A percentile compares a stretch with the other conserved stretches of the same genome.
These are phyloP conservation scores for Cutaneotrichosporon sp. DNA, from an alignment of 1,284 basidiomycete species.

Conservation along the genomic window DNA sequence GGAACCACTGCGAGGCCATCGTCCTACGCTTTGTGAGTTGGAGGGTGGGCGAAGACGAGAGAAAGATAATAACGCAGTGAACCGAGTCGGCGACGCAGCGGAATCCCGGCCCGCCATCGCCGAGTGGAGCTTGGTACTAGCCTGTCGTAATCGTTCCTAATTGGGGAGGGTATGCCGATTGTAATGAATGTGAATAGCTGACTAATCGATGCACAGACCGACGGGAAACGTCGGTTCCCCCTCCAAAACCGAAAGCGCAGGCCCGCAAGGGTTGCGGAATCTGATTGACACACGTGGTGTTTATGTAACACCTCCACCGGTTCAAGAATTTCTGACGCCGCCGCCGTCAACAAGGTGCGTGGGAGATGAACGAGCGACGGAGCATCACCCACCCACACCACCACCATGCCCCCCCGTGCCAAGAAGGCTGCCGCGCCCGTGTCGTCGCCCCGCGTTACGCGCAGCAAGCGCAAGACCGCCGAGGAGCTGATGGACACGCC, in stretches of 20 bases:
- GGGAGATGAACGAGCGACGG: conserved; percentile 11
- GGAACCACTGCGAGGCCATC: conserved; percentile 24
- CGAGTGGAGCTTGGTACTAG: not conserved
- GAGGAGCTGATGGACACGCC: conserved; percentile 44
- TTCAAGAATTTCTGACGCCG: not conserved
- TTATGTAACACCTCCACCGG: not conserved
- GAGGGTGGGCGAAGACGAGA: not conserved
- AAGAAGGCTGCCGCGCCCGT: conserved; percentile 25
- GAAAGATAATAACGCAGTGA: not conserved
- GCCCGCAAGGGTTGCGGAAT: not conserved
- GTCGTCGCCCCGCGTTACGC: not conserved
- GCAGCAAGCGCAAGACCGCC: conserved; percentile 47
- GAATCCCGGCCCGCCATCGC: conserved; percentile 1
- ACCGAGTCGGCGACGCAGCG: not conserved
- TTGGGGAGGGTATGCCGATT: not conserved
- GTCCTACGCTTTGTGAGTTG: not conserved
- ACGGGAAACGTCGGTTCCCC: not conserved
- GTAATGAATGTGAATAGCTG: not conserved
- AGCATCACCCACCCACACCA: not conserved
- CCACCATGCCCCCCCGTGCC: conserved; percentile 10
- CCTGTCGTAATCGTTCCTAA: too few species aligned
- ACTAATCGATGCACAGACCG: not conserved
- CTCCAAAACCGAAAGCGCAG: too few species aligned
- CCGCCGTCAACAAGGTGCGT: conserved; percentile 23
- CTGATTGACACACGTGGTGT: not conserved